phyloP scores from a whole-genome alignment of 306 rosid genomes.

The Rosa persica region DNA sequence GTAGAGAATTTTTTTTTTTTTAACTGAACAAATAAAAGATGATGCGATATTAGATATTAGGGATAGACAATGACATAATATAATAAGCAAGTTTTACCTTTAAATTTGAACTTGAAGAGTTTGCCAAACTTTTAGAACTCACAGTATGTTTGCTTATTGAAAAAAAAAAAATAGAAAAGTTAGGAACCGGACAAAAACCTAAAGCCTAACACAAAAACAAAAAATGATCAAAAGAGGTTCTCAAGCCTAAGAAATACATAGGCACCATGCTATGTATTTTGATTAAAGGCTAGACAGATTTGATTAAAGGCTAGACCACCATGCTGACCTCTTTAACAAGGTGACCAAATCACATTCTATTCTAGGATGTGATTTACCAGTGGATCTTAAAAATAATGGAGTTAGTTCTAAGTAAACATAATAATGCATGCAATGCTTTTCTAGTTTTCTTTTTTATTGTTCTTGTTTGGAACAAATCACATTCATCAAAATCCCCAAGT shows the following conservation, averaged over 20 bases:
- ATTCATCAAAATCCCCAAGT: constrained; percentile 2
- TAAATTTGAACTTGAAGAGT: no score
- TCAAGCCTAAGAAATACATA: background rate
- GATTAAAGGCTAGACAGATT: background rate
- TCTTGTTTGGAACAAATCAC: background rate
- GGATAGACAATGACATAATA: no score
- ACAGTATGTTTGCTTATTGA: no score
- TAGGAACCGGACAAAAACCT: background rate
- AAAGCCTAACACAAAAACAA: background rate
- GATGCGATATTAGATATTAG: background rate
- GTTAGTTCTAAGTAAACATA: background rate
- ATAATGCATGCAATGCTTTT: background rate
- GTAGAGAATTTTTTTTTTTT: background rate
- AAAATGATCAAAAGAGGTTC: background rate
- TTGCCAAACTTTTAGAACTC: no score
- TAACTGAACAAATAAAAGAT: no score
- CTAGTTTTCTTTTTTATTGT: background rate
- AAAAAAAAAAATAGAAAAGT: no score
- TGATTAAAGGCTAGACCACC: background rate
- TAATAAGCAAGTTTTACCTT: no score
- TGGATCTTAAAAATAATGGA: background rate
- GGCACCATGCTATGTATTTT: background rate
- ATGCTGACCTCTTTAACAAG: background rate
- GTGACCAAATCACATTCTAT: background rate
- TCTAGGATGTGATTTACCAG: background rate